Evolutionary conservation across 345 rosid genomes (phyloP).

Genomic region (Citrus hindsii): DNA sequence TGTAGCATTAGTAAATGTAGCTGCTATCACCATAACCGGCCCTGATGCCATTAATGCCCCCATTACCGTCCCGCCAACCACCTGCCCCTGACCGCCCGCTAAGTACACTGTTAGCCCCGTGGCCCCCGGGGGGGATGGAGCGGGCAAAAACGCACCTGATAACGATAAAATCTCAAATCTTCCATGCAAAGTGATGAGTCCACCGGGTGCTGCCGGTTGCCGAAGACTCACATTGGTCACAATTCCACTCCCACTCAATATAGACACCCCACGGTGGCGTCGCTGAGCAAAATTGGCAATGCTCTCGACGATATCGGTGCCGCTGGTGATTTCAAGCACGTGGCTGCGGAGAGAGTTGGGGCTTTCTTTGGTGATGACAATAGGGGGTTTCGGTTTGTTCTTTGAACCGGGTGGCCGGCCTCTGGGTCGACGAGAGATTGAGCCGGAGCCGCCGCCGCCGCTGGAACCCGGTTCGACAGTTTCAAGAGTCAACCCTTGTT

Average conservation of each 20-base stretch:
- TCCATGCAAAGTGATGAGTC: conserved; percentile 68
- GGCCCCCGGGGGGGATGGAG: conserved; percentile 75
- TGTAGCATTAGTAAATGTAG: conserved; percentile 76
- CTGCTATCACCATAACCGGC: conserved; percentile 82
- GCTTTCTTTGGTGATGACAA: conserved; percentile 78
- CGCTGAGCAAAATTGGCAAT: conserved; percentile 58
- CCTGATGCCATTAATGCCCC: conserved; percentile 77
- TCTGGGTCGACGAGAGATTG: conserved; percentile 64
- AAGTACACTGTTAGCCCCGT: conserved; percentile 70
- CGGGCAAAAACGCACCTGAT: conserved; percentile 69
- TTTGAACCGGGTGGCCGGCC: conserved; percentile 90
- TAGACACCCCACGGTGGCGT: conserved; percentile 74
- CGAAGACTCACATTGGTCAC: conserved; percentile 74
- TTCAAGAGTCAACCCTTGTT: conserved; percentile 24
- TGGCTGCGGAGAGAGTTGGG: conserved; percentile 86
- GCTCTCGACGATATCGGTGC: conserved; percentile 70
- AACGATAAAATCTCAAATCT: conserved; percentile 87
- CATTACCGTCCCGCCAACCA: conserved; percentile 74
- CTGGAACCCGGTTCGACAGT: conserved; percentile 40
- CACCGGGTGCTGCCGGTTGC: conserved; percentile 72
- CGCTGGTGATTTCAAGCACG: conserved; percentile 70
- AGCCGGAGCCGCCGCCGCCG: conserved; percentile 18
- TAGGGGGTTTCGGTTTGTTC: conserved; percentile 74
- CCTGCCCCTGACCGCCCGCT: conserved; percentile 90
- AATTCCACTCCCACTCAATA: conserved; percentile 75